These are phyloP conservation scores for Aspergillus fijiensis DNA, from an alignment of 2,329 filamentous ascomycete genomes.

Conservation along the genomic window DNA sequence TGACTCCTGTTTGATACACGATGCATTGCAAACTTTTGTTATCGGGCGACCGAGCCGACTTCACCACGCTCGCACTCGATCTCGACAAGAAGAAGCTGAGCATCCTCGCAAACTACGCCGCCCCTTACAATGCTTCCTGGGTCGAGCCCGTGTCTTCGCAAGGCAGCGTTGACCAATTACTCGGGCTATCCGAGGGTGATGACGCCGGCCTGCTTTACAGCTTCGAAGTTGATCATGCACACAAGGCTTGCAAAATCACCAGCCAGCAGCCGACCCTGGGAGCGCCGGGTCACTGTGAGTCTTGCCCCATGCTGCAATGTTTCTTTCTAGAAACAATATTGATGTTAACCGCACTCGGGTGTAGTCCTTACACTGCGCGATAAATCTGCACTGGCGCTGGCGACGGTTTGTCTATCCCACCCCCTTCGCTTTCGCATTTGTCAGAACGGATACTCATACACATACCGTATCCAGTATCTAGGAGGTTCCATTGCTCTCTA, in stretches of 20 bases:
- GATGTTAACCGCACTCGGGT: too few species aligned
- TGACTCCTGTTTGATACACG: neutral
- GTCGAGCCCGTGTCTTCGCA: neutral
- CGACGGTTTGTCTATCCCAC: neutral
- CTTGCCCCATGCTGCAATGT: neutral
- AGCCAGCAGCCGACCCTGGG: constrained; percentile 1
- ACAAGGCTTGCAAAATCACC: neutral
- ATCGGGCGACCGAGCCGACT: neutral
- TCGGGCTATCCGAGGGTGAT: neutral
- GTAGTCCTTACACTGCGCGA: neutral
- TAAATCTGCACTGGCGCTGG: neutral
- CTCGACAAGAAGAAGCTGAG: neutral
- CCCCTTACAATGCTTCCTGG: constrained; percentile 6
- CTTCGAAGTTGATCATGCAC: neutral
- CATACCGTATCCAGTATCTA: neutral
- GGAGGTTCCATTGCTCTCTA: constrained; percentile 1
- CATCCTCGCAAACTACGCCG: constrained; percentile 4
- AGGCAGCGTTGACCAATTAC: neutral
- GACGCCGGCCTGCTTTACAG: neutral
- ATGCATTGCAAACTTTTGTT: constrained; percentile 1
- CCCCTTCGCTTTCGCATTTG: too few species aligned
- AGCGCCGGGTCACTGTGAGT: constrained; percentile 1
- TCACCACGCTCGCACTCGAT: constrained; percentile 1
- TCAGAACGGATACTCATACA: too few species aligned
- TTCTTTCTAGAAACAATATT: too few species aligned